Percentiles rank a stretch among this genome's conserved stretches.
These are phyloP conservation scores for Moesziomyces parantarcticus DNA, from an alignment of 1,284 basidiomycete species.

Conservation along the genomic window DNA sequence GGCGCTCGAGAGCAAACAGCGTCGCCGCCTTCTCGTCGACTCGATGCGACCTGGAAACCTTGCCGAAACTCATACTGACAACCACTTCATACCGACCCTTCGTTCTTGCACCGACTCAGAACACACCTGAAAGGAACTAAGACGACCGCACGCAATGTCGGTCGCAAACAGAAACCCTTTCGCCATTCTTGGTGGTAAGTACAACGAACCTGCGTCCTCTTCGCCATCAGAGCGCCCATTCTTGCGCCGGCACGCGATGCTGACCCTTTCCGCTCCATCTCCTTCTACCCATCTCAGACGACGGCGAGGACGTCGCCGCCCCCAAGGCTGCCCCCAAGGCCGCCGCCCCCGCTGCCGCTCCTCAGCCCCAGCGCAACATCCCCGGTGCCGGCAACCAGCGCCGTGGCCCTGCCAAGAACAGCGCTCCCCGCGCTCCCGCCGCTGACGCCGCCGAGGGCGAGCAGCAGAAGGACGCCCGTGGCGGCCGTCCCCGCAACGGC, in stretches of 20 bases:
- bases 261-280: conserved; percentile 5
- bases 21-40: not conserved
- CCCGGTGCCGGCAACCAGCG: conserved; percentile 58
- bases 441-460: conserved; percentile 47
- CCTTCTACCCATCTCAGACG: conserved; percentile 29
- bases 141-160: conserved; percentile 65
- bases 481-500: conserved; percentile 35
- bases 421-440: conserved; percentile 44
- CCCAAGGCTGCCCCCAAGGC: conserved; percentile 55
- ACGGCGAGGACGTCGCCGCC: conserved; percentile 55
- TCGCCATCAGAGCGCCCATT: too few relatives aligned
- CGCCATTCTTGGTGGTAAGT: conserved; percentile 65
- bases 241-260: not conserved
- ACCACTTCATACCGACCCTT: not conserved
- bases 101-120: conserved; percentile 16
- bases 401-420: conserved; percentile 48
- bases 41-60: not conserved
- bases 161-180: conserved; percentile 68
- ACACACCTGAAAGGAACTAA: conserved; percentile 46
- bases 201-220: not conserved
- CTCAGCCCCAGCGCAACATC: conserved; percentile 54
- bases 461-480: conserved; percentile 46
- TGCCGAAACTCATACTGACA: conserved; percentile 11
- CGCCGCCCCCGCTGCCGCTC: conserved; percentile 52
- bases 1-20: not conserved